Evolutionary conservation across 371 early-diverging fungal species (phyloP), one percentile per base, ranked within the genome.

Genomic region (Rhizopus stolonifer): DNA sequence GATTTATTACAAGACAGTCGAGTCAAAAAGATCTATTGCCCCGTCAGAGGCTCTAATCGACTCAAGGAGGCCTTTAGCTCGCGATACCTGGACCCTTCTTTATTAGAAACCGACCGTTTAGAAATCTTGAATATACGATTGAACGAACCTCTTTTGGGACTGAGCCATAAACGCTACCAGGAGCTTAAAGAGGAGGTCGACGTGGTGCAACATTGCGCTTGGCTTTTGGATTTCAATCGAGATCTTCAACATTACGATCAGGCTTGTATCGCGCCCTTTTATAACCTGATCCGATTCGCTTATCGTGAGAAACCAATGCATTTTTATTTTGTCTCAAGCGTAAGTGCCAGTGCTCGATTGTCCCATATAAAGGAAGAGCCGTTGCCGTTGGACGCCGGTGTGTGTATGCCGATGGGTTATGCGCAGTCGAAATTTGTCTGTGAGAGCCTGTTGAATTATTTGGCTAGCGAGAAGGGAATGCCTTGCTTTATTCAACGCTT

Each of bases 401-500:
- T 59, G 15, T 44, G 60, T 2, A 52, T 65, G 45, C 60, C 70
- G n/a, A 77, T 65, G 56, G 70, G 77, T 1, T 77, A 77, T 24
- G 67, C 54, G 0, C 65, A 70, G 7, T 69, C 67, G 11, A 77
- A 77, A 40, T 69, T 62, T 26, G 54, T 77, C 34, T 56, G 60
- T 5, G 69, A 77, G 31, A 42, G 57, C 19, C 14, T 77, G 29
- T 50, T 64, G 7, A 25, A 58, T 15, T 54, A 60, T 17, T 47
- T 65, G 11, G 47, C 33, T 8, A 15, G 15, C 5, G 33, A 67
- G 31, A 69, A 65, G 44, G 52, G 59, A 7, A 63, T 73, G n/a
- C 72, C 72, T 8, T 58, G 67, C n/a, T 55, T 58, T 17, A 62
- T 79, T 15, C 56, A 70, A 24, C 74, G 80, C 19, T 42, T 74